phyloP scores from a whole-genome alignment of 805 yeast species.

The Metschnikowia rubicola region DNA sequence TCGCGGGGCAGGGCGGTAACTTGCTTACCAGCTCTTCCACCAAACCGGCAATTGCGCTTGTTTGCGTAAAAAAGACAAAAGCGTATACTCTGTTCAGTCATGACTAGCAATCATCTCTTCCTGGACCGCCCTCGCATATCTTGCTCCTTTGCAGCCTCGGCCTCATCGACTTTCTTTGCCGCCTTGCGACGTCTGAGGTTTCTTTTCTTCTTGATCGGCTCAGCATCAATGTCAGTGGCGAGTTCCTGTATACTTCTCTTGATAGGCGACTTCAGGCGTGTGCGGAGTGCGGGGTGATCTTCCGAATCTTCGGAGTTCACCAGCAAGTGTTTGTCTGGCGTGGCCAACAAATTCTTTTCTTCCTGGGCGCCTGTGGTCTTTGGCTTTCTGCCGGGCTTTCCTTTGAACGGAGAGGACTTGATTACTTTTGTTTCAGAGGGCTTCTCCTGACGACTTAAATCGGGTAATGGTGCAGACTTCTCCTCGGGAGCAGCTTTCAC shows the following conservation, averaged over 20 bases:
- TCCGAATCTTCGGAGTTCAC: neutral
- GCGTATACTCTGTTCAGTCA: neutral
- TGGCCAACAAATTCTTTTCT: neutral
- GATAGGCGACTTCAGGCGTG: slow-evolving; percentile 19
- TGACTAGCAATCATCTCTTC: slow-evolving; percentile 1
- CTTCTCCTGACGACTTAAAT: too few relatives aligned
- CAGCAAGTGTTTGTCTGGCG: slow-evolving; percentile 2
- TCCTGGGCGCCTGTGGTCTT: neutral
- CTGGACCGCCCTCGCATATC: slow-evolving; percentile 11
- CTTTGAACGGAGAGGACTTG: neutral
- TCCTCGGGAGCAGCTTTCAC: too few relatives aligned
- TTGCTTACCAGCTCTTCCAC: too few relatives aligned
- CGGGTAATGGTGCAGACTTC: too few relatives aligned
- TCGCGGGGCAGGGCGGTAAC: too few relatives aligned
- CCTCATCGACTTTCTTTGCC: slow-evolving; percentile 1
- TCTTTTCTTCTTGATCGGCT: slow-evolving; percentile 11
- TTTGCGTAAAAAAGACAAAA: neutral
- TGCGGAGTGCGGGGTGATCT: slow-evolving; percentile 18
- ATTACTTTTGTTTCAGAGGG: neutral
- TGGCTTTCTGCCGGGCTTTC: neutral
- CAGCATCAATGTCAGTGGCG: slow-evolving; percentile 15
- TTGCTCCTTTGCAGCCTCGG: slow-evolving; percentile 6
- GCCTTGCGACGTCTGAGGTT: slow-evolving; percentile 7
- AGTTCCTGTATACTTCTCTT: slow-evolving; percentile 19
- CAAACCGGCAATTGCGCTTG: too few relatives aligned